Base-by-base conservation (phyloP, 1,284 basidiomycete species). In the Rhodotorula sp. region DNA sequence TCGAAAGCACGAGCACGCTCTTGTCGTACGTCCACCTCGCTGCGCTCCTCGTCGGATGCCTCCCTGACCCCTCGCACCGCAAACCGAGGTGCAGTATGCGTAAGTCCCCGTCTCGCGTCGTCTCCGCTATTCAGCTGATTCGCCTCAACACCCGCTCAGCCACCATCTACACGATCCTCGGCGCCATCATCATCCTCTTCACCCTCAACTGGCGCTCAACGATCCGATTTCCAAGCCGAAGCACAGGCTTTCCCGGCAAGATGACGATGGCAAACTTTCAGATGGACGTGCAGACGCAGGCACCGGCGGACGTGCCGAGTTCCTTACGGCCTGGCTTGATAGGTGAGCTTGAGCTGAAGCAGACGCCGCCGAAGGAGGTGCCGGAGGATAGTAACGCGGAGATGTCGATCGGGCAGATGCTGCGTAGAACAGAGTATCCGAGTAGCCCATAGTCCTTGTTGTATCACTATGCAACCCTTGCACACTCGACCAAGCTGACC, bases 111-210 rank as follows among this genome's bases (percentile, higher is more conserved):
- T 34, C 34, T 34, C 34, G 10, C 34, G 6, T 10, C 10, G 34
- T 34, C 34, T 34, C 34, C 34, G 34, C 10, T 10, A 34, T 6
- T 34, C 34, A 34, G 3, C 15, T 26, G 8, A 11, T 26, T 1
- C 24, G 4, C 16, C 40, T 40, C n/a, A 47, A 46, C 7, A 46
- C 24, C 31, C 59, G 59, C 57, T 53, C 51, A n/a, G 63, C 67
- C 9, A 20, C 22, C 16, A 60, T 68, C 48, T 68, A 64, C 48
- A 68, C 67, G 47, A 34, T 64, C 13, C 51, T 64, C 50, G 44
- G 34, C 18, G 52, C 52, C 34, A 64, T 50, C 53, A 53, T 68
- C 53, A 59, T 68, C 48, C 9, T 68, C 20, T 63, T 60, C 26
- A 60, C 67, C 13, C 53, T 68, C 44, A 62, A 56, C 61, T 62